Conservation (phyloP, 1,284 basidiomycete genomes). For the Moniliophthora roreri region DNA sequence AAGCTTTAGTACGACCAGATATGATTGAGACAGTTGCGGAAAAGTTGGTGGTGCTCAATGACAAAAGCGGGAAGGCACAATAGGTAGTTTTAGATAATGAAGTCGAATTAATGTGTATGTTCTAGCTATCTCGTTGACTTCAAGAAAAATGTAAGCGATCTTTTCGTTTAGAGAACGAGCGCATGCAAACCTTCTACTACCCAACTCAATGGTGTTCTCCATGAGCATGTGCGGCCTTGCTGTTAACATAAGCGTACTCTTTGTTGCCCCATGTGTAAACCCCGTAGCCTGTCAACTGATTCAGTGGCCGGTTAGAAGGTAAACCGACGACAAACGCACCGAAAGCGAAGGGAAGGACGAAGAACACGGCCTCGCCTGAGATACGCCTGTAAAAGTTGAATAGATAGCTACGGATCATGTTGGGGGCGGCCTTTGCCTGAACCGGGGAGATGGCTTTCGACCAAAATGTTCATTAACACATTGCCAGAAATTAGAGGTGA, state of each 20-base stretch:
- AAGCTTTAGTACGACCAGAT: slow-evolving; percentile 28
- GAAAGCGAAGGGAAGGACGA: slow-evolving; percentile 72
- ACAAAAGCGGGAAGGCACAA: not conserved
- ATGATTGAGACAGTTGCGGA: slow-evolving; percentile 36
- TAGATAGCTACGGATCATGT: slow-evolving; percentile 74
- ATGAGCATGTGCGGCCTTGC: slow-evolving; percentile 80
- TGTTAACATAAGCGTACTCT: slow-evolving; percentile 71
- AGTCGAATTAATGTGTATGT: too few species aligned
- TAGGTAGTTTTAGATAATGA: too few species aligned
- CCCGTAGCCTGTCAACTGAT: slow-evolving; percentile 64
- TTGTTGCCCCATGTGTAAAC: slow-evolving; percentile 83
- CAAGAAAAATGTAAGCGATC: too few species aligned
- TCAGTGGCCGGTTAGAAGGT: slow-evolving; percentile 5
- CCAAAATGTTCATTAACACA: slow-evolving; percentile 2
- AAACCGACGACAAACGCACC: slow-evolving; percentile 44
- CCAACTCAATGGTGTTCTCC: slow-evolving; percentile 26
- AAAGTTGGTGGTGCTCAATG: slow-evolving; percentile 29
- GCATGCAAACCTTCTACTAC: too few species aligned
- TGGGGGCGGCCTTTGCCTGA: slow-evolving; percentile 72
- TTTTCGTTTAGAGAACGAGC: too few species aligned
- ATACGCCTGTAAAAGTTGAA: slow-evolving; percentile 88
- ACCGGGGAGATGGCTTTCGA: slow-evolving; percentile 76
- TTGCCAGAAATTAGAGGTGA: slow-evolving; percentile 6
- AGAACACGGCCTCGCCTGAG: slow-evolving; percentile 77
- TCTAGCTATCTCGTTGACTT: too few species aligned